phyloP scores from a whole-genome alignment of 257 asterid genomes.

The Anisodus acutangulus region DNA sequence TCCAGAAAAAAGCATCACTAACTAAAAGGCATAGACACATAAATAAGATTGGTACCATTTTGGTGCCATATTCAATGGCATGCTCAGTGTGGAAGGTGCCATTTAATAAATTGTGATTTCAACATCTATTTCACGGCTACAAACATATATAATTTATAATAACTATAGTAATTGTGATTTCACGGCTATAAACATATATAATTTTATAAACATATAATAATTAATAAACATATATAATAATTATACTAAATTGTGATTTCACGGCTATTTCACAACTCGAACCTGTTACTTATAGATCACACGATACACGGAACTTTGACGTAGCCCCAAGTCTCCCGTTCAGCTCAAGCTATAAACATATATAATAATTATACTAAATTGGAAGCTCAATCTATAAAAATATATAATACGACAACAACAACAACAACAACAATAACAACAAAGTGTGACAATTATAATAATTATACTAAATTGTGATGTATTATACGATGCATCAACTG shows the following conservation, averaged over 20 bases:
- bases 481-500: background rate
- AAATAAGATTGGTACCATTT: constrained; percentile 55
- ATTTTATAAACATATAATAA: too few relatives aligned
- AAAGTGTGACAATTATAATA: background rate
- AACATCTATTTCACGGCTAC: too few relatives aligned
- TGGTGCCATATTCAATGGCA: constrained; percentile 94
- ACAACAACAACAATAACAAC: too few relatives aligned
- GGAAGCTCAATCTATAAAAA: too few relatives aligned
- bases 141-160: too few relatives aligned
- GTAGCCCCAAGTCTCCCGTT: background rate
- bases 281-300: background rate
- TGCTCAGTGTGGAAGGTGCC: constrained; percentile 96
- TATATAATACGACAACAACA: too few relatives aligned
- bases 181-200: too few relatives aligned
- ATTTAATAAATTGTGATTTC: constrained; percentile 30
- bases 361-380: background rate
- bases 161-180: too few relatives aligned
- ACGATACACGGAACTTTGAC: background rate
- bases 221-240: too few relatives aligned
- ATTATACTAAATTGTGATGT: background rate
- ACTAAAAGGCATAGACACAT: background rate
- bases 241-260: too few relatives aligned
- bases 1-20: background rate
- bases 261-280: background rate
- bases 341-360: background rate